These are phyloP conservation scores for Vickermania ingenoplastis DNA, from an alignment of 208 protist genomes.

Conservation along the genomic window DNA sequence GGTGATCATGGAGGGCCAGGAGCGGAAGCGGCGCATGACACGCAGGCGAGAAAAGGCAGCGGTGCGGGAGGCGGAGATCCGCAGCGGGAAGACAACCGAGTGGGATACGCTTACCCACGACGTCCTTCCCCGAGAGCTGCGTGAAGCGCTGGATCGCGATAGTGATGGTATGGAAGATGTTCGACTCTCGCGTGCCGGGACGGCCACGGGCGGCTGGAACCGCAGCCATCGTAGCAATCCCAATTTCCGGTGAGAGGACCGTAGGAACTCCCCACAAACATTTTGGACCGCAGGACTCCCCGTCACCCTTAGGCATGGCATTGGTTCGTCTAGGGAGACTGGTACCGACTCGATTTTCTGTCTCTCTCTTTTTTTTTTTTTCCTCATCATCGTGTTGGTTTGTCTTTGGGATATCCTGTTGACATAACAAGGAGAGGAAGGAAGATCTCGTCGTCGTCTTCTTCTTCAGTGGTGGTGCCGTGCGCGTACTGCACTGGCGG, in stretches of 20 bases:
- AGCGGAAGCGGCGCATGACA: slow-evolving; percentile 80
- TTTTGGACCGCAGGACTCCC: not conserved
- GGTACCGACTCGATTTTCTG: not conserved
- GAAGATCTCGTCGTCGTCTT: too few relatives aligned
- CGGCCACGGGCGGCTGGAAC: slow-evolving; percentile 69
- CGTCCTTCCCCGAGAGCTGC: slow-evolving; percentile 76
- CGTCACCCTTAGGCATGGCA: not conserved
- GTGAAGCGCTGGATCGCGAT: slow-evolving; percentile 74
- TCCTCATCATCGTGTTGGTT: too few relatives aligned
- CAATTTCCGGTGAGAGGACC: slow-evolving; percentile 45
- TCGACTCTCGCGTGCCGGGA: slow-evolving; percentile 53
- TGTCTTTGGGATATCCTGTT: too few relatives aligned
- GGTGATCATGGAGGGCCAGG: slow-evolving; percentile 75
- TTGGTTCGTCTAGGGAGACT: slow-evolving; percentile 6
- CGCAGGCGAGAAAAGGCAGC: slow-evolving; percentile 31
- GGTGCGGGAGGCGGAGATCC: slow-evolving; percentile 27
- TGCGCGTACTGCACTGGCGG: too few relatives aligned
- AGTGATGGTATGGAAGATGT: slow-evolving; percentile 88
- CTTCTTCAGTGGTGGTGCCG: too few relatives aligned
- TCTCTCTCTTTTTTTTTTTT: slow-evolving; percentile 3
- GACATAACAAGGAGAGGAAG: too few relatives aligned
- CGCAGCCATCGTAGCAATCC: slow-evolving; percentile 56
- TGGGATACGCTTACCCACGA: slow-evolving; percentile 83
- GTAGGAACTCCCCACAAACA: not conserved
- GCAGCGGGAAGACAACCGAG: slow-evolving; percentile 37